These are phyloP conservation scores for Pisolithus microcarpus DNA, from an alignment of 768 basidiomycete species.

Conservation along the genomic window DNA sequence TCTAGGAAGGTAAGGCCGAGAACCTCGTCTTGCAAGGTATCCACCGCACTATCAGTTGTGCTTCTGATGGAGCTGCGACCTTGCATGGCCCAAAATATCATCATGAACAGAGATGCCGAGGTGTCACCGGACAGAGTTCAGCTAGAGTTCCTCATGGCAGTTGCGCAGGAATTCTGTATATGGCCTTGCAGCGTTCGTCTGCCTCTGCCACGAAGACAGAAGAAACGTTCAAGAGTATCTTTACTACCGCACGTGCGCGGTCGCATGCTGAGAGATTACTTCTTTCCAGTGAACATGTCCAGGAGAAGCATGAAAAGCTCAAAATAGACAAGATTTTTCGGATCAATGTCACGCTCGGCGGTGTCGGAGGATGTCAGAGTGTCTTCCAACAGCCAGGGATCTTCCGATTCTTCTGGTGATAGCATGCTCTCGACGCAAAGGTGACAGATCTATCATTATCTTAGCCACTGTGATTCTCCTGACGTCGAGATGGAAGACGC, in stretches of 20 bases:
- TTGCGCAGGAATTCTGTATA: neutral
- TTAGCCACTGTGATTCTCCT: slow-evolving; percentile 17
- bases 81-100: neutral
- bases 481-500: slow-evolving; percentile 24
- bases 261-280: neutral
- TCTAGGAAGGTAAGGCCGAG: neutral
- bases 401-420: neutral
- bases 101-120: neutral
- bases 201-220: neutral
- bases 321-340: neutral
- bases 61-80: neutral
- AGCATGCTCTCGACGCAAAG: neutral
- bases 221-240: neutral
- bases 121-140: neutral
- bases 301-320: slow-evolving; percentile 6
- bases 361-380: neutral
- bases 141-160: neutral
- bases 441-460: slow-evolving; percentile 2
- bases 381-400: neutral
- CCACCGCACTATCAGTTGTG: neutral
- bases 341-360: neutral
- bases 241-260: neutral
- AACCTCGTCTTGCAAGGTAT: slow-evolving; percentile 1
- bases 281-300: slow-evolving; percentile 1
- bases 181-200: neutral